Base-by-base conservation (phyloP, 2,329 filamentous ascomycete species). In the Cladosporium sp. region DNA sequence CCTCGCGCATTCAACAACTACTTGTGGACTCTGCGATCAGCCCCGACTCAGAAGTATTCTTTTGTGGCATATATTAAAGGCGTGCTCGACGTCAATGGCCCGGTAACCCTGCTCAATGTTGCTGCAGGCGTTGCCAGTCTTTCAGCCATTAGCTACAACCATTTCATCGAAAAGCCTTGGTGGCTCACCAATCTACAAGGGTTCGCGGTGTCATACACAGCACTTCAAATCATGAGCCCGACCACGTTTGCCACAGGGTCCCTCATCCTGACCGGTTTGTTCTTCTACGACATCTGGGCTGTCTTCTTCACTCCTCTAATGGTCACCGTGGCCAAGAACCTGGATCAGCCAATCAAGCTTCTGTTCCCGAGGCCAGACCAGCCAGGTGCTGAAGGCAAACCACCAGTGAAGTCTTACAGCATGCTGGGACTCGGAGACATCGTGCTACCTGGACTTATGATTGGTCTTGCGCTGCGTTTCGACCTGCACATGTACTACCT, bases 371-470 rank as follows among this genome's bases (percentile, higher is more conserved):
- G 86, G n/a, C 88, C 89, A 7, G 77, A 82, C 3, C 75, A 78
- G 38, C 68, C 70, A 8, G 61, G 57, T 6, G 63, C 66, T 11
- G 67, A 68, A 10, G 72, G 70, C 24, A 77, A 82, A n/a, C 75
- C 80, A 8, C 75, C 67, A 77, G 81, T 30, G 74, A 85, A 67
- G 55, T 71, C 68, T 30, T 73, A 73, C 71, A 85, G 92, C 63
- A 96, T 98, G 86, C 88, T 99, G 8, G 94, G 94, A 0, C 84
- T 98, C 0, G 94, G 94, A n/a, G 94, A 99, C 75, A 91, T 99
- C 66, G 91, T 97, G 1, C 84, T 99, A 3, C 94, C 94, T 0
- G 95, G 94, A 10, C 92, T 98, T 74, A 89, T 97, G 80, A 90
- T 98, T 68, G 92, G 87, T 1, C 85, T 97, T 51, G 92, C 93